Conservation (phyloP, 192 early-diverging fungal genomes). For the Chytriomyces confervae region DNA sequence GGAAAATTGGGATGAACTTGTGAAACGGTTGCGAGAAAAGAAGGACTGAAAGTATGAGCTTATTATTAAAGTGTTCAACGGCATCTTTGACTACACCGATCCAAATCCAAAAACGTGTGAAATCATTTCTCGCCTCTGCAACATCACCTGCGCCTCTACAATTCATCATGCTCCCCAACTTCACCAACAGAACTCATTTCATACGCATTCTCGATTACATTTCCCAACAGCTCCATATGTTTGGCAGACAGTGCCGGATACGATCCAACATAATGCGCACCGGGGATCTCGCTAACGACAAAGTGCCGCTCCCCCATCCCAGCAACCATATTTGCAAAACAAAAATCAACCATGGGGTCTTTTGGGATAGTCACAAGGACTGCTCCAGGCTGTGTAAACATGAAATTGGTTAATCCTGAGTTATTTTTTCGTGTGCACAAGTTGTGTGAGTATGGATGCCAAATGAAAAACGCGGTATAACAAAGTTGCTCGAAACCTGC, state of each 20-base stretch:
- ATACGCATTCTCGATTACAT: constrained; percentile 11
- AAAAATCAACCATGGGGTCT: constrained; percentile 16
- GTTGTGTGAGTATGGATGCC: too few relatives aligned
- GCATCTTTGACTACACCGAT: too few relatives aligned
- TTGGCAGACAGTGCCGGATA: constrained; percentile 2
- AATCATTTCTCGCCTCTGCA: too few relatives aligned
- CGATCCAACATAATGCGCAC: constrained; percentile 19
- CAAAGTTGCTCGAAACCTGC: background rate
- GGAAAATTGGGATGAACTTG: constrained; percentile 29
- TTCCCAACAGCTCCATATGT: constrained; percentile 15
- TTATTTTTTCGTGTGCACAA: too few relatives aligned
- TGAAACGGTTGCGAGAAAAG: constrained; percentile 15
- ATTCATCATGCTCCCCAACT: background rate
- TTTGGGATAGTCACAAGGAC: constrained; percentile 19
- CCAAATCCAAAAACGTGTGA: too few relatives aligned
- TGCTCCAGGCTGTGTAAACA: constrained; percentile 22
- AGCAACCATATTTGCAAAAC: constrained; percentile 31
- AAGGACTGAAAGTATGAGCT: background rate
- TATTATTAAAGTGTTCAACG: too few relatives aligned
- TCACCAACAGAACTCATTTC: background rate
- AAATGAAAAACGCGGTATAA: too few relatives aligned
- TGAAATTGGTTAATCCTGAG: constrained; percentile 11
- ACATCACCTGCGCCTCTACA: background rate
- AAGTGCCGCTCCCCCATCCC: constrained; percentile 23
- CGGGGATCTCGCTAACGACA: constrained; percentile 14